A percentile compares a stretch with the other conserved stretches of the same genome.
Evolutionary conservation across 805 yeast genomes (phyloP).

Genomic region (Osmozyma mogii): DNA sequence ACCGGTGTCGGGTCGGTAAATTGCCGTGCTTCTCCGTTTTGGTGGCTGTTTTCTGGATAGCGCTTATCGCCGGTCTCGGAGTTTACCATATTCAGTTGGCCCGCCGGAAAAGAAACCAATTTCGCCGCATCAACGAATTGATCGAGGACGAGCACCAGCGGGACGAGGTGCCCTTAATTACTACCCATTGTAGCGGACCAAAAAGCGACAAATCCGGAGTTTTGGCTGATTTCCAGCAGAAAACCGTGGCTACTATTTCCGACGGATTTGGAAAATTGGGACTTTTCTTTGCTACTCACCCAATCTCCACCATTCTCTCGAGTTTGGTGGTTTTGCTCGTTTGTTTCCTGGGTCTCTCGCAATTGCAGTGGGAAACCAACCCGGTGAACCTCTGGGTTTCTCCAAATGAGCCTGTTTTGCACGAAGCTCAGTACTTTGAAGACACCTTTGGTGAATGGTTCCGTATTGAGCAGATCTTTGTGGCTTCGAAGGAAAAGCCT

Average conservation of each 20-base stretch:
- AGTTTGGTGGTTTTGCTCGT: conserved; percentile 29
- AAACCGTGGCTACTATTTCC: no score
- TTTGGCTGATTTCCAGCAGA: no score
- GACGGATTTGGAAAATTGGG: conserved; percentile 54
- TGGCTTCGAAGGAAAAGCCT: conserved; percentile 46
- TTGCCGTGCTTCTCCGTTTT: conserved; percentile 70
- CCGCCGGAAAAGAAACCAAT: conserved; percentile 6
- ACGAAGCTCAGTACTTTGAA: conserved; percentile 66
- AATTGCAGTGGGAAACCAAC: conserved; percentile 58
- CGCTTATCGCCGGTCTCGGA: conserved; percentile 33
- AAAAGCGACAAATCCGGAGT: no score
- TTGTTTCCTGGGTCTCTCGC: conserved; percentile 44
- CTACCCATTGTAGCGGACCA: no score
- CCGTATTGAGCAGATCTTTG: conserved; percentile 75
- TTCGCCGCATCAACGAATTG: conserved; percentile 4
- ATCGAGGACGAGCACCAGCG: conserved; percentile 7
- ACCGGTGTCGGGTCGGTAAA: conserved; percentile 47
- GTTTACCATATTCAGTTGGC: conserved; percentile 27
- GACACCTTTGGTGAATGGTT: conserved; percentile 85
- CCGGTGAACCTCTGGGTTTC: conserved; percentile 92
- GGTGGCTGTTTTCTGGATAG: conserved; percentile 44
- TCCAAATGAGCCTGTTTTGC: conserved; percentile 58
- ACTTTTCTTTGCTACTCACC: conserved; percentile 51
- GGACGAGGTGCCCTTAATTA: no score
- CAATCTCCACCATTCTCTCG: conserved; percentile 27